These are phyloP conservation scores for Sugiyamaella americana DNA, from an alignment of 805 yeast species.

Conservation along the genomic window DNA sequence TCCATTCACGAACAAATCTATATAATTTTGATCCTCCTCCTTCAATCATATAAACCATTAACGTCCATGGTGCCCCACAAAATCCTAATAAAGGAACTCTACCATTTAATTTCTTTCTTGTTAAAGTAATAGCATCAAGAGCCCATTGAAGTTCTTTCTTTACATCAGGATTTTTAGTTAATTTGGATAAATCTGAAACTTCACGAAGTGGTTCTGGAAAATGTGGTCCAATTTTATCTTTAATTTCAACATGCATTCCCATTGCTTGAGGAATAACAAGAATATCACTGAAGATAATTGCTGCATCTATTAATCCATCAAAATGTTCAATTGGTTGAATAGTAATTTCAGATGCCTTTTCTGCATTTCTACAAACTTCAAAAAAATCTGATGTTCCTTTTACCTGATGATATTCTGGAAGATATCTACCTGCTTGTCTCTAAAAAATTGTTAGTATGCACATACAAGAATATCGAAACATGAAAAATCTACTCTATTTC, in stretches of 20 bases:
- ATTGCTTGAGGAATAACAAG: slow-evolving; percentile 96
- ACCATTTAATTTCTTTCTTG: slow-evolving; percentile 81
- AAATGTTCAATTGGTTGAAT: slow-evolving; percentile 92
- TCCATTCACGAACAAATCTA: slow-evolving; percentile 88
- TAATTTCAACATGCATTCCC: slow-evolving; percentile 93
- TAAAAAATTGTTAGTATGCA: neutral
- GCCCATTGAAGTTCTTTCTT: slow-evolving; percentile 86
- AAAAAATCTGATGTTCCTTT: slow-evolving; percentile 85
- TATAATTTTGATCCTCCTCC: slow-evolving; percentile 94
- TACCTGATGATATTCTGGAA: slow-evolving; percentile 73
- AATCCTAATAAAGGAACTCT: slow-evolving; percentile 93
- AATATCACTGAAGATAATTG: slow-evolving; percentile 93
- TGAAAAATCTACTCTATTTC: neutral
- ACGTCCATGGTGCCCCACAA: slow-evolving; percentile 98
- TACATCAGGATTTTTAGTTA: slow-evolving; percentile 59
- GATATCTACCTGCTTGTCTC: slow-evolving; percentile 94
- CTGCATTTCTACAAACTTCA: slow-evolving; percentile 92
- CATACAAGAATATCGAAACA: neutral
- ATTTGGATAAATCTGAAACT: slow-evolving; percentile 51
- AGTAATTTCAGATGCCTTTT: slow-evolving; percentile 87
- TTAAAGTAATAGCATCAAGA: slow-evolving; percentile 81
- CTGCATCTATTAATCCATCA: slow-evolving; percentile 89
- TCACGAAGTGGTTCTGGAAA: slow-evolving; percentile 82
- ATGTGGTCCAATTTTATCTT: slow-evolving; percentile 91
- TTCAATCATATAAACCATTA: slow-evolving; percentile 93